phyloP scores from a whole-genome alignment of 495 filamentous ascomycete species.

The Jackrogersella minutella region DNA sequence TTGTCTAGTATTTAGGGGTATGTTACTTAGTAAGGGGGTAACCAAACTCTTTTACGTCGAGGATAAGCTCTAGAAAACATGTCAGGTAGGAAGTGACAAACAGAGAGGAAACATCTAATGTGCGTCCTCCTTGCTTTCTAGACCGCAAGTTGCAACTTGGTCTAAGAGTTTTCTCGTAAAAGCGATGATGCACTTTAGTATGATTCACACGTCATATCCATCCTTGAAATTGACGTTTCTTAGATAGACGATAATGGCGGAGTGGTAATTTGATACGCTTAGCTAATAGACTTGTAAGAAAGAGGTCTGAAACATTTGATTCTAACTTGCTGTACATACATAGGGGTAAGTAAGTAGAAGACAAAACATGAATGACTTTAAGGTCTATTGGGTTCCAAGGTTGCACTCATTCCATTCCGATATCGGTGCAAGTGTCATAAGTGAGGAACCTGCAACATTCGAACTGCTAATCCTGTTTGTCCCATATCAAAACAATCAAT shows the following conservation, averaged over 20 bases:
- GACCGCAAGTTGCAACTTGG: conserved; percentile 1
- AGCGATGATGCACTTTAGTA: conserved; percentile 24
- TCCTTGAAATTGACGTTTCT: background rate
- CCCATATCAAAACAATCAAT: no score
- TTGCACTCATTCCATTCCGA: background rate
- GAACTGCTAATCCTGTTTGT: no score
- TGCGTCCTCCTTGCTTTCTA: conserved; percentile 2
- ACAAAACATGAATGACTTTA: background rate
- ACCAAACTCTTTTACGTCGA: background rate
- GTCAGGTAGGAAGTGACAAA: background rate
- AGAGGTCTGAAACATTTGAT: background rate
- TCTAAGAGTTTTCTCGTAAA: background rate
- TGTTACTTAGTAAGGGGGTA: background rate
- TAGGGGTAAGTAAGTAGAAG: no score
- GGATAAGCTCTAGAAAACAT: background rate
- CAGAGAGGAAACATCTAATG: background rate
- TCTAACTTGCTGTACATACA: no score
- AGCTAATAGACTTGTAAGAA: conserved; percentile 1
- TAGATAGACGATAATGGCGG: background rate
- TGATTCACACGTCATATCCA: conserved; percentile 26
- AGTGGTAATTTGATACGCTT: background rate
- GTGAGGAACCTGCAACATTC: no score
- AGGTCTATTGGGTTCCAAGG: no score
- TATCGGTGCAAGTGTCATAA: conserved; percentile 16
- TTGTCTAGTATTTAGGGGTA: background rate